Evolutionary conservation across 306 rosid genomes (phyloP), one percentile per base, ranked within the genome.

Genomic region (Castanospermum australe): DNA sequence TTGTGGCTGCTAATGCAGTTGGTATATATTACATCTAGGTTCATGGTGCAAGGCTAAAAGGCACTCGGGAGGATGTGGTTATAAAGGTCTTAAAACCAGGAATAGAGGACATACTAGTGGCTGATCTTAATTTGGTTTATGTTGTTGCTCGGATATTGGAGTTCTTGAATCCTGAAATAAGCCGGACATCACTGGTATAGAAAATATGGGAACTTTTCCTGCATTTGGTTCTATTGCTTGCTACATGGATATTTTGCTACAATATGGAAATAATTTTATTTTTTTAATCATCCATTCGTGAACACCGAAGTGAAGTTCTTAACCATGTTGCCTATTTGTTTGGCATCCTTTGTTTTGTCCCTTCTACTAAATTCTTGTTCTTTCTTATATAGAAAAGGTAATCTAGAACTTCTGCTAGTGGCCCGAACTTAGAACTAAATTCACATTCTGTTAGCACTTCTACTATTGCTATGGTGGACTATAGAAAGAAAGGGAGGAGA

Each of bases 31-130:
- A 50, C 80, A 72, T 71, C 60, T 71, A 92, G 99, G 99, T 95
- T 84, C 99, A 95, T 77, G 94, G 86, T 68, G 99, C 98, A 82
- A 88, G 92, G 94, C 89, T 95, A 62, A 90, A 87, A 86, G 96
- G 99, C 73, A 88, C 94, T 15, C 82, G n/a, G 75, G 97, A 92
- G 75, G 99, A 95, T 84, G 98, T 95, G 82, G 98, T 92, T 65
- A 91, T 95, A 79, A 92, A 95, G 91, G 91, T 95, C 86, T 87
- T 95, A 86, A 95, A 95, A 85, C 98, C 99, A 2, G 99, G 99
- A 84, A 92, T 95, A 56, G 92, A 95, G 81, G 99, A 95, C 76
- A 74, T 89, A 86, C 45, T 95, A 79, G 96, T 95, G 68, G 98
- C 98, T 35, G 99, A 95, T 91, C 97, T 95, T 75, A 95, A 95